Base-by-base conservation (phyloP, 2,329 filamentous ascomycete genomes). In the Fusarium falciforme region DNA sequence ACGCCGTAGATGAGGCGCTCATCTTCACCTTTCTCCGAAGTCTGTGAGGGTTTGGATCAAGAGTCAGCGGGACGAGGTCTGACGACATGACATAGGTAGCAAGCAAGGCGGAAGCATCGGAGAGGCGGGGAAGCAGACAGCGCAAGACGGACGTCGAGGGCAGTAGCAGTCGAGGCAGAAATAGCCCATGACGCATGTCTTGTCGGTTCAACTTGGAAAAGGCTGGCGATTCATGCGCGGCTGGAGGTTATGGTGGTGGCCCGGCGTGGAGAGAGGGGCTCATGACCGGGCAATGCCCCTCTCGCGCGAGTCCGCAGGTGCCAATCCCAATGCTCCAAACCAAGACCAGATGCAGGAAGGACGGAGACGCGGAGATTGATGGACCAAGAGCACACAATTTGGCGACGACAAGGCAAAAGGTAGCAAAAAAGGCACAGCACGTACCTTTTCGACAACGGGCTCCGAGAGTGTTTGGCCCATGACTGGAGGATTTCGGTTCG, bases 401-500 rank as follows among this genome's bases (percentile, higher is more conserved):
- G 31, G 49, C 27, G 20, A 44, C 61, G 29, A 16, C 40, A 25
- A 57, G 61, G 22, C 38, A 64, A 25, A 22, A 63, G 64, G 67
- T 12, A 35, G 27, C 12, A 55, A 57, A 36, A 57, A 35, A 74
- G 67, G 62, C 40, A 69, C 65, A 68, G 42, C 64, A 74, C 81
- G 76, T 76, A 99, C 96, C 95, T 99, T 99, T 84, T 98, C 96
- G 84, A 98, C 93, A 82, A 99, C 95, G 81, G 96, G 96, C 89
- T 99, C 96, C 81, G 96, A 98, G 83, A 99, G 92, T 85, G 96
- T 99, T 89, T 99, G 96, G 90, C 96, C 96, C 96, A 99, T 99
- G 86, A 75, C 76, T 81, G 64, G 63, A 35, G 72, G 55, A 64
- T 73, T 70, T 61, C 64, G 64, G 52, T 70, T 52, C 66, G 71